Conservation (phyloP, 2,329 filamentous ascomycete species). For the Drechslerella coelobrocha region DNA sequence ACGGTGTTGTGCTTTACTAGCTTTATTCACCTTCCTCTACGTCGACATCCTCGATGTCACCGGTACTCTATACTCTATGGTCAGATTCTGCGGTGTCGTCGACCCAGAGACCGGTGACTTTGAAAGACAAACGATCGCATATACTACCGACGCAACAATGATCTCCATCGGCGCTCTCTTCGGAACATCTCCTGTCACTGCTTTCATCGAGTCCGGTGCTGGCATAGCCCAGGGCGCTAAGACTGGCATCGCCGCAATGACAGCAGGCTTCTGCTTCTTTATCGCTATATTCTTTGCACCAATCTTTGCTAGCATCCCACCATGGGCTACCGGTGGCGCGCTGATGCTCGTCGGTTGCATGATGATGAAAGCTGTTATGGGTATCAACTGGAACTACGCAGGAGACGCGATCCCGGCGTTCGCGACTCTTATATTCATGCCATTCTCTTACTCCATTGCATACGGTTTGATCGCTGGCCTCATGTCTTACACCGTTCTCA, state of each 20-base stretch:
- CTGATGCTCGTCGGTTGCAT: slow-evolving; percentile 85
- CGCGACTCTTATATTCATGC: slow-evolving; percentile 83
- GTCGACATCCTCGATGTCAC: slow-evolving; percentile 89
- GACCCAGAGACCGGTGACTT: slow-evolving; percentile 81
- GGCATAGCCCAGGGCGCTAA: slow-evolving; percentile 87
- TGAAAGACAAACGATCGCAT: slow-evolving; percentile 81
- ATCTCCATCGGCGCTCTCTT: slow-evolving; percentile 82
- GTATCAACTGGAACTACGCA: slow-evolving; percentile 89
- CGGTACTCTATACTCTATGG: slow-evolving; percentile 88
- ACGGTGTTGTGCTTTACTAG: slow-evolving; percentile 56
- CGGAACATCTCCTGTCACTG: slow-evolving; percentile 80
- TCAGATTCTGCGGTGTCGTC: slow-evolving; percentile 78
- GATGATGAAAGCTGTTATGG: slow-evolving; percentile 78
- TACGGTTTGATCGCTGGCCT: slow-evolving; percentile 85
- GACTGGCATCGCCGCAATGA: slow-evolving; percentile 82
- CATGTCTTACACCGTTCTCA: slow-evolving; percentile 76
- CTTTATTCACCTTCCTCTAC: slow-evolving; percentile 86
- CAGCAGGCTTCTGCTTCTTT: slow-evolving; percentile 82
- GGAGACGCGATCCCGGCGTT: slow-evolving; percentile 82
- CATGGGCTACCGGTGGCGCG: slow-evolving; percentile 89
- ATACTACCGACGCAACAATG: slow-evolving; percentile 79
- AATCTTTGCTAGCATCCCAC: slow-evolving; percentile 86
- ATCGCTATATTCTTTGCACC: slow-evolving; percentile 87
- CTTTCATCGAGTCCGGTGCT: slow-evolving; percentile 87
- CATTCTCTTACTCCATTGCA: slow-evolving; percentile 87